phyloP scores from a whole-genome alignment of 768 basidiomycete genomes.

The Tylopilus subfusipes region DNA sequence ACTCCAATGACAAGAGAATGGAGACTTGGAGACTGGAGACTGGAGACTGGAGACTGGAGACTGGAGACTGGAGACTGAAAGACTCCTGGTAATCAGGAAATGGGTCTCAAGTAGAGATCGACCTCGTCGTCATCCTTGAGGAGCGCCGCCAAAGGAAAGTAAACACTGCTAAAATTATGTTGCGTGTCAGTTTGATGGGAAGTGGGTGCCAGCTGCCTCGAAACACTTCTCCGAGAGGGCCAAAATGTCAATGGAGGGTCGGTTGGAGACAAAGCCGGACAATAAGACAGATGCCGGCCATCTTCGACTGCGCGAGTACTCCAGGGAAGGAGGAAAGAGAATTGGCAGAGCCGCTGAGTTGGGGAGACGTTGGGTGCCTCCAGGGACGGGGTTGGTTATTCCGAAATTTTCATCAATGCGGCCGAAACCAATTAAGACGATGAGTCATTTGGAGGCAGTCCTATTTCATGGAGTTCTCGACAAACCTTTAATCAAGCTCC shows the following conservation, averaged over 20 bases:
- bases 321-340: background rate
- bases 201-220: background rate
- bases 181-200: background rate
- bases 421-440: too few species aligned
- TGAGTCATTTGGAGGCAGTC: too few species aligned
- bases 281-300: background rate
- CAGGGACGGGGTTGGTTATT: too few species aligned
- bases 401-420: too few species aligned
- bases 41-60: background rate
- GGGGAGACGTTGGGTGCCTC: too few species aligned
- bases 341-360: background rate
- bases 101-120: background rate
- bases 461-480: too few species aligned
- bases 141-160: background rate
- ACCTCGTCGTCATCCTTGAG: background rate
- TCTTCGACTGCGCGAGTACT: background rate
- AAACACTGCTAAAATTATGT: background rate
- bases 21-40: background rate
- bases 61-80: background rate
- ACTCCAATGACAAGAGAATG: background rate
- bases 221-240: background rate
- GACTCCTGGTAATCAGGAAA: background rate
- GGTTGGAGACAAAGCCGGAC: background rate
- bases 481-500: background rate
- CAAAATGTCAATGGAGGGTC: constrained; percentile 1